phyloP scores from a whole-genome alignment of 495 filamentous ascomycete species.

The Podospora bellae-mahoneyi region DNA sequence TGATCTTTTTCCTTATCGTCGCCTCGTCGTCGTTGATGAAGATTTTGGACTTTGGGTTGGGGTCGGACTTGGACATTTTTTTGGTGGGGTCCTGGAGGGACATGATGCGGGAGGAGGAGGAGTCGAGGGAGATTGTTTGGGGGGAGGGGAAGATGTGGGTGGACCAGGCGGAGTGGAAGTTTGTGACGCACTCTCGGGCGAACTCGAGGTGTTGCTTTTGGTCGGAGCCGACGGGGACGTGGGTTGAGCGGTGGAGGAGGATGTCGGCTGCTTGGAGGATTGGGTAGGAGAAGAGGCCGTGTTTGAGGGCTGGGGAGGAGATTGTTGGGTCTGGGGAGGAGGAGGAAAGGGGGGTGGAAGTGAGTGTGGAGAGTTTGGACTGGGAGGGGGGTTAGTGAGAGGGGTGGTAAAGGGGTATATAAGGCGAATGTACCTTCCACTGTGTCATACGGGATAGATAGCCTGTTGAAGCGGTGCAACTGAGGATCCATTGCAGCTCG shows the following conservation, averaged over 20 bases:
- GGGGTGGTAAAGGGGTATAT: neutral
- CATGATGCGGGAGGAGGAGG: constrained; percentile 61
- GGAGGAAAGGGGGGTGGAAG: neutral
- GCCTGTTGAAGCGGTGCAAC: constrained; percentile 82
- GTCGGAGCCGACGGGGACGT: constrained; percentile 94
- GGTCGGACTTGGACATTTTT: constrained; percentile 94
- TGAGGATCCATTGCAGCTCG: constrained; percentile 94
- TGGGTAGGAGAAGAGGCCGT: constrained; percentile 95
- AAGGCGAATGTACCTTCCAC: constrained; percentile 69
- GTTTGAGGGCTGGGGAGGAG: constrained; percentile 56
- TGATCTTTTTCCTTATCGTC: constrained; percentile 64
- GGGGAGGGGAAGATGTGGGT: constrained; percentile 28
- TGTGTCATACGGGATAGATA: constrained; percentile 94
- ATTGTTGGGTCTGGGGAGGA: neutral
- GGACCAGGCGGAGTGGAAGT: constrained; percentile 71
- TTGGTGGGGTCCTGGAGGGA: constrained; percentile 68
- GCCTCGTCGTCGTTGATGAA: constrained; percentile 67
- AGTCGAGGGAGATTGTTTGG: neutral
- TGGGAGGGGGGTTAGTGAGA: constrained; percentile 1
- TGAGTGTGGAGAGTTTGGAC: constrained; percentile 42
- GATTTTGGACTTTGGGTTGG: constrained; percentile 67
- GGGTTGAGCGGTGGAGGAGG: constrained; percentile 80
- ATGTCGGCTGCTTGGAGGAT: constrained; percentile 95
- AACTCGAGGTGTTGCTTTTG: constrained; percentile 94
- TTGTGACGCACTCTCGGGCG: constrained; percentile 72